Evolutionary conservation across 495 filamentous ascomycete genomes (phyloP), one percentile per base, ranked within the genome.

Genomic region (Aspergillus haitiensis): DNA sequence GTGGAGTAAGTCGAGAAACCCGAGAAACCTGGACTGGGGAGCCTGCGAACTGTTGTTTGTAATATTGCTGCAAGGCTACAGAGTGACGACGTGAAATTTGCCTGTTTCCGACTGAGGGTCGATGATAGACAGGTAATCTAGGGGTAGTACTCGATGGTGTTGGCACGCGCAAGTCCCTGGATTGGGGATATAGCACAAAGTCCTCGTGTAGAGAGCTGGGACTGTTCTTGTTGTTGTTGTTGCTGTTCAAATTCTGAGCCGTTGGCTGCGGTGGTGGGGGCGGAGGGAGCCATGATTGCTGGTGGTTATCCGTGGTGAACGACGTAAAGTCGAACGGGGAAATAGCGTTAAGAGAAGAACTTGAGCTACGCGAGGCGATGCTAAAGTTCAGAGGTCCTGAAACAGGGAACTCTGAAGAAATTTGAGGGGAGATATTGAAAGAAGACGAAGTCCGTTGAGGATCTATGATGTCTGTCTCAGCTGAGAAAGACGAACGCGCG

Each of bases 291-390:
- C 84, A 86, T 87, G 77, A 52, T 83, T 80, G 78, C 76, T 81
- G 82, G 70, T 70, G 68, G 65, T 79, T 76, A 85, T 85, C 84
- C 84, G 84, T 87, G 78, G 73, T 86, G 82, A 80, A 82, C 79
- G 82, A 83, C 76, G 74, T 78, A 64, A 79, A 61, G 81, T 81
- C 78, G 80, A 78, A 76, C 75, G 78, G 64, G 64, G 71, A 63
- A 71, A 73, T 74, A 64, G 69, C 75, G 75, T 71, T 69, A 55
- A 62, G 53, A 56, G 64, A 55, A 65, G 79, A 81, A 82, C 80
- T 81, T 73, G 75, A 80, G 78, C 73, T 73, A 80, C 74, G 72
- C 75, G 76, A 72, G 63, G 76, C 75, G 73, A 68, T 73, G 75
- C 79, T 76, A 59, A 76, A 80, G 79, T 83, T 82, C 80, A 82